Conservation (phyloP, 768 basidiomycete genomes). For the Amanita pallidorosea region DNA sequence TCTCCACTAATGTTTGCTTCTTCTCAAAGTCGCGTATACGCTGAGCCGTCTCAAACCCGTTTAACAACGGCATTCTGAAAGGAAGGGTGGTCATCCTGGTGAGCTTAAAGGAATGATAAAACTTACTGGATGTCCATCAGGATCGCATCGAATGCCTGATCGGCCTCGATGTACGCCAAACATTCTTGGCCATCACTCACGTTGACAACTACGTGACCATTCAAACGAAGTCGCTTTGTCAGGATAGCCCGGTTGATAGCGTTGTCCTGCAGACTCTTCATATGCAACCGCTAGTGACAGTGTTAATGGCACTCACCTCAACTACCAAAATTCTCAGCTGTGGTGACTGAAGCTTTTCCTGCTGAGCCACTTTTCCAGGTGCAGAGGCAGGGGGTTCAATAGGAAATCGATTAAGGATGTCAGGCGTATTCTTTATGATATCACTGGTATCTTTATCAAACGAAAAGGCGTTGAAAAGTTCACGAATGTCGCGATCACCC, state of each 20-base stretch:
- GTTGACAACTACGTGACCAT: slow-evolving; percentile 54
- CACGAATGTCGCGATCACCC: background rate
- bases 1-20: background rate
- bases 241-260: slow-evolving; percentile 65
- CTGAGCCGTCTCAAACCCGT: slow-evolving; percentile 60
- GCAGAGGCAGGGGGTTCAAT: background rate
- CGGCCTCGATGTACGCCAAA: slow-evolving; percentile 44
- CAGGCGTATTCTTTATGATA: background rate
- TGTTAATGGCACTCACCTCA: slow-evolving; percentile 33
- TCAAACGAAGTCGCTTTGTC: slow-evolving; percentile 52
- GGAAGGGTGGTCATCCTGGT: background rate
- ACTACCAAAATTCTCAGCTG: slow-evolving; percentile 48
- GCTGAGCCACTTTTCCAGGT: background rate
- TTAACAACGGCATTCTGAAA: slow-evolving; percentile 66
- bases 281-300: background rate
- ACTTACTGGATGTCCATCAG: slow-evolving; percentile 80
- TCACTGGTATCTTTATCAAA: background rate
- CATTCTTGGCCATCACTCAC: slow-evolving; percentile 72
- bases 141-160: slow-evolving; percentile 57
- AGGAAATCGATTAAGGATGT: background rate
- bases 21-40: slow-evolving; percentile 56
- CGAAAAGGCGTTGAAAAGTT: background rate
- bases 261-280: slow-evolving; percentile 42
- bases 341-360: background rate
- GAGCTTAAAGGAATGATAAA: background rate